These are phyloP conservation scores for Staphylotrichum tortipilum DNA, from an alignment of 495 filamentous ascomycete species.

Conservation along the genomic window DNA sequence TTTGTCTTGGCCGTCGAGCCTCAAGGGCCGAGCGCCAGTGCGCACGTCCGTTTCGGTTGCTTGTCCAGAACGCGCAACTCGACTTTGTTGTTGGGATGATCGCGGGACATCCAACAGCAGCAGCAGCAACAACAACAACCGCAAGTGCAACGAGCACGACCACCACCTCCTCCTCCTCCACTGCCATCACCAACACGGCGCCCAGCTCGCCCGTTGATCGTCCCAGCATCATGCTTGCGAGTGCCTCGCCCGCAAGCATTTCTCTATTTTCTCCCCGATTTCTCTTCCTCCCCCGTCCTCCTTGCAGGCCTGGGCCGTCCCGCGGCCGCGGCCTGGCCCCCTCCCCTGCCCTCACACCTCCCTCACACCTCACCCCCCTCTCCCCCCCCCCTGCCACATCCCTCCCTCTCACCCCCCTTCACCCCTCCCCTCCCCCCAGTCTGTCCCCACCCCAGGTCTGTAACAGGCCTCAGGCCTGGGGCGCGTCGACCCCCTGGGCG, in stretches of 20 bases:
- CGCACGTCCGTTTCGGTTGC: conserved; percentile 30
- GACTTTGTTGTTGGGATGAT: conserved; percentile 9
- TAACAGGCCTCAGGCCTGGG: conserved; percentile 29
- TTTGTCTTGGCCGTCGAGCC: conserved; percentile 9
- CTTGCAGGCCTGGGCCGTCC: not conserved
- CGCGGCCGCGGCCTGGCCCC: not conserved
- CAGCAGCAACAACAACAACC: not conserved
- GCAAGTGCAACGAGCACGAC: too few species aligned
- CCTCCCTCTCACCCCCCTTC: conserved; percentile 22
- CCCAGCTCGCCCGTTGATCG: not conserved
- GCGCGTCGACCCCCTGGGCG: conserved; percentile 22
- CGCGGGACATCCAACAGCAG: not conserved
- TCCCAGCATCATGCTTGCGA: not conserved
- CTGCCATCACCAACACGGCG: too few species aligned
- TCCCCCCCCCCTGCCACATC: too few species aligned
- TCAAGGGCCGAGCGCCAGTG: conserved; percentile 23
- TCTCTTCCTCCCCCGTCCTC: too few species aligned
- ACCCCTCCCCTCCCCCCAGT: conserved; percentile 13
- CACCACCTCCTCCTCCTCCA: too few species aligned
- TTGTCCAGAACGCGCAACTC: conserved; percentile 3
- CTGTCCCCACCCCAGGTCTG: conserved; percentile 27
- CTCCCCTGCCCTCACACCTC: too few species aligned
- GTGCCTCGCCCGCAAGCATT: not conserved
- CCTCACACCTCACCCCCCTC: too few species aligned
- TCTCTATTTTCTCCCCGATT: not conserved